These are phyloP conservation scores for Xylaria hypoxylon DNA, from an alignment of 2,329 filamentous ascomycete species.

Conservation along the genomic window DNA sequence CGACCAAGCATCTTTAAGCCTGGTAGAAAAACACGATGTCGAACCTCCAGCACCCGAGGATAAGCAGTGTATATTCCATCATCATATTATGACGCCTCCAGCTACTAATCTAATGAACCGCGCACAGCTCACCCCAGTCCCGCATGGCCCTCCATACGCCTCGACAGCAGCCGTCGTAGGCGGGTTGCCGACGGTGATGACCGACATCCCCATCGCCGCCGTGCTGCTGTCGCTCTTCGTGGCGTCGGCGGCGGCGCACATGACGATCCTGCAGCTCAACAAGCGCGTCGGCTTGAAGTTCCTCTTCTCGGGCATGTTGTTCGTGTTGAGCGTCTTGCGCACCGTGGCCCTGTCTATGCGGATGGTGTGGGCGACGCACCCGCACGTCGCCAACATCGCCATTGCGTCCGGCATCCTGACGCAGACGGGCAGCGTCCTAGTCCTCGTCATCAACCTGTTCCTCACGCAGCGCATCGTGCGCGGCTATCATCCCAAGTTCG, in stretches of 20 bases:
- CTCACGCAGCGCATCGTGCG: constrained; percentile 81
- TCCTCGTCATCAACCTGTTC: constrained; percentile 83
- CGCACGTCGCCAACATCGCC: constrained; percentile 56
- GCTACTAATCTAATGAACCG: constrained; percentile 10
- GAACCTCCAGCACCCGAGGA: background rate
- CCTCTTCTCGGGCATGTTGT: constrained; percentile 66
- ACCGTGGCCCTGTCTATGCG: constrained; percentile 63
- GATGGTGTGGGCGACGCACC: constrained; percentile 63
- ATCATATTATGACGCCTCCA: background rate
- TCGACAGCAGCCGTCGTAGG: constrained; percentile 43
- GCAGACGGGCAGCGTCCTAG: constrained; percentile 77
- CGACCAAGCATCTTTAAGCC: background rate
- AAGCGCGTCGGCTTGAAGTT: constrained; percentile 66
- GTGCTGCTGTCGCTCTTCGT: constrained; percentile 45
- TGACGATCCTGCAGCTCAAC: constrained; percentile 58
- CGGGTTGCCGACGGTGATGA: constrained; percentile 38
- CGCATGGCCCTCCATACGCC: constrained; percentile 41
- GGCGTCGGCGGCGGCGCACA: constrained; percentile 43
- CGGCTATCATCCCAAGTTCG: constrained; percentile 75
- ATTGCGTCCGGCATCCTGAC: constrained; percentile 77
- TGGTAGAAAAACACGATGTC: background rate
- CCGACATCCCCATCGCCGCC: constrained; percentile 45
- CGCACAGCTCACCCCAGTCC: constrained; percentile 10
- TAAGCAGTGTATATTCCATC: background rate
- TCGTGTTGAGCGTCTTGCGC: constrained; percentile 69